phyloP scores from a whole-genome alignment of 805 yeast genomes.

The Candida rishiriensis region DNA sequence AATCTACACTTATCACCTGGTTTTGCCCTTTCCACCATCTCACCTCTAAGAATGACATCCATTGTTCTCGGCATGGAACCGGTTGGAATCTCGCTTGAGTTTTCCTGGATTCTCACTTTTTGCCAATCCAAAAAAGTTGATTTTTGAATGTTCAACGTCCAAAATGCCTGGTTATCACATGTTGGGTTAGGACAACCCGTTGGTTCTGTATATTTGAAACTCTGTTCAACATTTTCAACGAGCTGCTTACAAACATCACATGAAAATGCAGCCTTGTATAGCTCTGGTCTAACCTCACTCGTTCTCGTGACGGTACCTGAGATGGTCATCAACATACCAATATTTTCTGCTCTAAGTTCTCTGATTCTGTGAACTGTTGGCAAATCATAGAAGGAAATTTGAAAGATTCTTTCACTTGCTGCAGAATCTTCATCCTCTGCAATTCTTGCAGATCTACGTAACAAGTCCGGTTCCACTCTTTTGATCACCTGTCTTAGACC shows the following conservation, averaged over 20 bases:
- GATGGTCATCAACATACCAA: slow-evolving; percentile 78
- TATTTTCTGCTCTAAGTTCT: slow-evolving; percentile 83
- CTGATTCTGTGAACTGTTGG: slow-evolving; percentile 82
- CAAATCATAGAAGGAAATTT: slow-evolving; percentile 81
- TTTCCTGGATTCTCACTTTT: slow-evolving; percentile 90
- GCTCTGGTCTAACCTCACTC: slow-evolving; percentile 93
- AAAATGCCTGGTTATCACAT: slow-evolving; percentile 79
- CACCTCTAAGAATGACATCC: slow-evolving; percentile 90
- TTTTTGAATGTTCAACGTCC: slow-evolving; percentile 80
- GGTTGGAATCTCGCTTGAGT: slow-evolving; percentile 93
- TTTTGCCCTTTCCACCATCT: slow-evolving; percentile 90
- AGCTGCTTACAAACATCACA: slow-evolving; percentile 86
- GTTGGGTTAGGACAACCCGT: slow-evolving; percentile 83
- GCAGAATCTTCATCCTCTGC: slow-evolving; percentile 37
- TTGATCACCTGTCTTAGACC: slow-evolving; percentile 73
- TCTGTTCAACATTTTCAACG: slow-evolving; percentile 87
- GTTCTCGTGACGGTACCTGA: slow-evolving; percentile 96
- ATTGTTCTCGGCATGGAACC: slow-evolving; percentile 98
- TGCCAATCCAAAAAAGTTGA: slow-evolving; percentile 96
- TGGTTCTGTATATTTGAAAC: slow-evolving; percentile 92
- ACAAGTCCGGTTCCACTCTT: slow-evolving; percentile 67
- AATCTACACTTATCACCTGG: slow-evolving; percentile 95
- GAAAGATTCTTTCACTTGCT: slow-evolving; percentile 70
- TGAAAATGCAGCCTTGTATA: slow-evolving; percentile 78
- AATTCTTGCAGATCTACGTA: slow-evolving; percentile 40